Percentiles rank a stretch among this genome's conserved stretches.
Conservation (phyloP, 225 moss, liverwort and hornwort species). For the Sphagnum contortum region DNA sequence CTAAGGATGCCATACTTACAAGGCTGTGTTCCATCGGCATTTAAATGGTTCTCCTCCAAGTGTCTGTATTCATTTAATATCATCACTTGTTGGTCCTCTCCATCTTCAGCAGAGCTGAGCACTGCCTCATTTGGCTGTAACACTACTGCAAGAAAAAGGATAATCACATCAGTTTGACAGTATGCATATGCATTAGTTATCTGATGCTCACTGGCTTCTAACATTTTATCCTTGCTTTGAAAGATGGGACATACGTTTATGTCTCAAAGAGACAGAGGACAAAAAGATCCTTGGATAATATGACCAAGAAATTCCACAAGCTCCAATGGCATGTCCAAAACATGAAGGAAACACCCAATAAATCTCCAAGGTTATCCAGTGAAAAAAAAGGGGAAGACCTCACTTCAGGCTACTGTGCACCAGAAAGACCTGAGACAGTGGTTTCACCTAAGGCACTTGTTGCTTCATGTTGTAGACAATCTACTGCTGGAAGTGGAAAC, state of each 20-base stretch:
- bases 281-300: no score
- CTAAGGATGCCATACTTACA: constrained; percentile 16
- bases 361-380: no score
- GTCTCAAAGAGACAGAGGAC: no score
- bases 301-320: no score
- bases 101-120: constrained; percentile 12
- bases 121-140: constrained; percentile 8
- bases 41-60: constrained; percentile 8
- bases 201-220: no score
- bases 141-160: constrained; percentile 12
- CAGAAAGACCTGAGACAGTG: neutral
- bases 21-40: constrained; percentile 6
- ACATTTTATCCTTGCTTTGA: no score
- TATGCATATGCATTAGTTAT: no score
- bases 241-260: no score
- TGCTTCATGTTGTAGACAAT: constrained; percentile 1
- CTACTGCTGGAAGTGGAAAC: constrained; percentile 19
- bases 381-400: no score
- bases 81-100: constrained; percentile 11
- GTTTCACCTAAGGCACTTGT: neutral
- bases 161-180: neutral
- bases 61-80: constrained; percentile 11
- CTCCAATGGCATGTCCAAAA: no score
- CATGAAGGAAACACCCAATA: no score
- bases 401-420: no score